A percentile compares a stretch with the other conserved stretches of the same genome.
Evolutionary conservation across 1,284 basidiomycete genomes (phyloP).

Genomic region (Fomitopsis palustris): DNA sequence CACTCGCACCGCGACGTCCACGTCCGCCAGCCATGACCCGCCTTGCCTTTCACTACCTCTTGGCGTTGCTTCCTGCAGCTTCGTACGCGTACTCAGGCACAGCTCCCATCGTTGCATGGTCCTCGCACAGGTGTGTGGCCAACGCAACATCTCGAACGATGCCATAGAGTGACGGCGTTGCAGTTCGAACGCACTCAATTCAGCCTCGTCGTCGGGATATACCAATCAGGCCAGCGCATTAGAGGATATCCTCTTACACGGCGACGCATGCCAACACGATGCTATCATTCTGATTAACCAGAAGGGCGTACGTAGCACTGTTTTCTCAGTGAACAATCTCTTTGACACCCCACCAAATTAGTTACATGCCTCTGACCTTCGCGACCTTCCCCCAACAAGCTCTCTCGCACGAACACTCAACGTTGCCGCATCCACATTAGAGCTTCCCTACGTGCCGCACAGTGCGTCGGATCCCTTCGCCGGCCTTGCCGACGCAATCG

Average conservation of each 20-base stretch:
- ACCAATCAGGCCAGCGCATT: slow-evolving; percentile 33
- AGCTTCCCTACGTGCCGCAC: slow-evolving; percentile 56
- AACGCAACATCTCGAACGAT: not conserved
- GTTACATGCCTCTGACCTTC: slow-evolving; percentile 71
- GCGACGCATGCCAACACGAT: slow-evolving; percentile 57
- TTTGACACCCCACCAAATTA: slow-evolving; percentile 23
- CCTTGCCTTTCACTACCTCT: slow-evolving; percentile 19
- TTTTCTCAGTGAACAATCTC: not conserved
- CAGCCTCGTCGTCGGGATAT: slow-evolving; percentile 31
- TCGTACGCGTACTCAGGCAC: slow-evolving; percentile 57
- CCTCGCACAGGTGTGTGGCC: slow-evolving; percentile 49
- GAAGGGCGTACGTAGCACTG: slow-evolving; percentile 49
- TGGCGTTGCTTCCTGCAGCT: slow-evolving; percentile 39
- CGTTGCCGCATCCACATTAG: slow-evolving; percentile 48
- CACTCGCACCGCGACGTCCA: not conserved
- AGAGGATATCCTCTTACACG: slow-evolving; percentile 41
- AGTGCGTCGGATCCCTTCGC: slow-evolving; percentile 24
- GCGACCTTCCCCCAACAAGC: slow-evolving; percentile 49
- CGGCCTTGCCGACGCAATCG: slow-evolving; percentile 40
- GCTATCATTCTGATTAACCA: slow-evolving; percentile 66
- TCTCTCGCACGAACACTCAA: slow-evolving; percentile 43
- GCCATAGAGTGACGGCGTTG: not conserved
- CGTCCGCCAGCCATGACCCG: slow-evolving; percentile 13
- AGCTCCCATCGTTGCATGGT: slow-evolving; percentile 66
- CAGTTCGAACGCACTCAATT: slow-evolving; percentile 47